phyloP scores from a whole-genome alignment of 768 basidiomycete species.

The Rhizopogon sp. region DNA sequence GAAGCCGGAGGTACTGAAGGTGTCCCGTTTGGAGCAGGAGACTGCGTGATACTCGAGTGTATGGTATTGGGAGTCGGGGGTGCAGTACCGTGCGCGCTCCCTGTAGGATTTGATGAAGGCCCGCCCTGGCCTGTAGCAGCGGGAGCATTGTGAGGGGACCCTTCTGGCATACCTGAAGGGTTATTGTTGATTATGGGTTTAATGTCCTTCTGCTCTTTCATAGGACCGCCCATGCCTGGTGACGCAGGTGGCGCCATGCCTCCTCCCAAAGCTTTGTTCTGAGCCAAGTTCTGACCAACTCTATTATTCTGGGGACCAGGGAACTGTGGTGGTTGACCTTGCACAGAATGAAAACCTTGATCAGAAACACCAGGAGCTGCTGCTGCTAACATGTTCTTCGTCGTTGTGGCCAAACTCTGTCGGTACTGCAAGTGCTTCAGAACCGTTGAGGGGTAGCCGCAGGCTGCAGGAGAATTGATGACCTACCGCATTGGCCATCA shows the following conservation, averaged over 20 bases:
- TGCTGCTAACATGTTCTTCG: constrained; percentile 25
- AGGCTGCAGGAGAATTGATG: background rate
- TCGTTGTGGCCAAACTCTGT: constrained; percentile 32
- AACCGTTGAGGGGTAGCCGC: background rate
- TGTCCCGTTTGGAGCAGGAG: constrained; percentile 27
- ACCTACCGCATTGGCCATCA: constrained; percentile 29
- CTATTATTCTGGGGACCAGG: constrained; percentile 27
- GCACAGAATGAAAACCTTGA: constrained; percentile 34
- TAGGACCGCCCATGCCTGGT: constrained; percentile 34
- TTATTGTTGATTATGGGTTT: constrained; percentile 23
- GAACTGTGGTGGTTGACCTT: constrained; percentile 29
- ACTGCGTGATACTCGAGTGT: constrained; percentile 30
- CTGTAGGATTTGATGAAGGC: constrained; percentile 10
- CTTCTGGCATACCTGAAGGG: constrained; percentile 26
- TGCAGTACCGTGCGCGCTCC: constrained; percentile 25
- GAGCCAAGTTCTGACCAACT: constrained; percentile 23
- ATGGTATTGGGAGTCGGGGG: constrained; percentile 33
- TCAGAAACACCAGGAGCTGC: constrained; percentile 32
- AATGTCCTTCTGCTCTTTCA: constrained; percentile 29
- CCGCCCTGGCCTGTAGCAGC: constrained; percentile 20
- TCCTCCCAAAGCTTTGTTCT: constrained; percentile 28
- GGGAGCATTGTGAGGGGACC: constrained; percentile 40
- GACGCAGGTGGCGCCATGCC: constrained; percentile 54
- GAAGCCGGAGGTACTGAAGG: constrained; percentile 23
- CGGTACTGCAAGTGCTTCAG: constrained; percentile 30